Evolutionary conservation across 2,329 filamentous ascomycete genomes (phyloP).

Genomic region (Cercospora brassicicola): DNA sequence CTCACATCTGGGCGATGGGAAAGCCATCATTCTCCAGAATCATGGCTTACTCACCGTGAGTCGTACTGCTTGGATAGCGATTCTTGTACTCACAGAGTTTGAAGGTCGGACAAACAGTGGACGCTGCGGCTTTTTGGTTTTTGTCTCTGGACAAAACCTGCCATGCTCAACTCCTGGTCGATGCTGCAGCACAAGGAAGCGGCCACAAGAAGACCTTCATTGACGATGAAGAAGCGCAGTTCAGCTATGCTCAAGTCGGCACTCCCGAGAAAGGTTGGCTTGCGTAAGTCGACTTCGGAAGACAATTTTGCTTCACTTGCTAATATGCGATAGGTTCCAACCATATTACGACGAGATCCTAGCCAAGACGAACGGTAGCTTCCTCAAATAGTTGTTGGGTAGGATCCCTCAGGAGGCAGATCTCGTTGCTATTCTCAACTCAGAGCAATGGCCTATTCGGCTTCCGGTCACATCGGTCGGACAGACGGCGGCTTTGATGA

Average conservation of each 20-base stretch:
- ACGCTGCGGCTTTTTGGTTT: constrained; percentile 52
- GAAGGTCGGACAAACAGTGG: constrained; percentile 40
- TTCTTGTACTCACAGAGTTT: constrained; percentile 3
- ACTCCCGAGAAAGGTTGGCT: constrained; percentile 54
- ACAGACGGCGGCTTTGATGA: neutral
- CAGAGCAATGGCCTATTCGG: neutral
- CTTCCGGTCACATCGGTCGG: neutral
- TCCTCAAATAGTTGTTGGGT: constrained; percentile 42
- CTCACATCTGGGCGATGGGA: constrained; percentile 41
- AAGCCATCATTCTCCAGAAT: constrained; percentile 45
- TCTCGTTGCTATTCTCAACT: neutral
- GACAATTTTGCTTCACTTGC: constrained; percentile 28
- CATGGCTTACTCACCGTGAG: constrained; percentile 49
- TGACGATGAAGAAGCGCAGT: constrained; percentile 43
- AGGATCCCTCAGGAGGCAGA: neutral
- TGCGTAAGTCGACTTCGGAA: constrained; percentile 40
- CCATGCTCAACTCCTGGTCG: constrained; percentile 48
- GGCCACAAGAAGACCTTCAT: constrained; percentile 46
- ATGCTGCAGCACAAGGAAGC: constrained; percentile 44
- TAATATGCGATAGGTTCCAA: constrained; percentile 43
- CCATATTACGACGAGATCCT: constrained; percentile 57
- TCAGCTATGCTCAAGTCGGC: constrained; percentile 46
- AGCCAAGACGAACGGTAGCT: constrained; percentile 52
- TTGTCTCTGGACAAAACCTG: constrained; percentile 49
- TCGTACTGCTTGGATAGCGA: neutral